These are phyloP conservation scores for Erodium texanum DNA, from an alignment of 441 rosid genomes.

Conservation along the genomic window DNA sequence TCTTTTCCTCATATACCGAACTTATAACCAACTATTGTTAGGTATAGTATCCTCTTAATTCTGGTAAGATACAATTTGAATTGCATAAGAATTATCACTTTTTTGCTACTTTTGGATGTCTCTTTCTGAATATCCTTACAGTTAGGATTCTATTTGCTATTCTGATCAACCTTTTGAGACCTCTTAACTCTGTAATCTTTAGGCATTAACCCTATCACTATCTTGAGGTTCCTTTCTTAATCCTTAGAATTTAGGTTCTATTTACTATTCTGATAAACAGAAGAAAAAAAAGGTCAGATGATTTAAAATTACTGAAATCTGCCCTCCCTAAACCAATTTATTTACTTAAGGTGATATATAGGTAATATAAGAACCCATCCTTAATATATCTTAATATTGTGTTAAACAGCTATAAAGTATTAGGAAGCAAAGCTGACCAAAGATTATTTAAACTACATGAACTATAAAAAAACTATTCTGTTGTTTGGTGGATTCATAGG, in stretches of 20 bases:
- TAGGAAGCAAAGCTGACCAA: slow-evolving; percentile 5
- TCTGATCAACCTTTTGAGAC: background rate
- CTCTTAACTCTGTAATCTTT: slow-evolving; percentile 1
- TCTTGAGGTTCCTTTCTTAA: background rate
- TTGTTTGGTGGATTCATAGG: slow-evolving; percentile 5
- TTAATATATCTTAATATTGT: background rate
- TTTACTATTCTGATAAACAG: background rate
- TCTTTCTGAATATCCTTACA: background rate
- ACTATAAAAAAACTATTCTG: background rate
- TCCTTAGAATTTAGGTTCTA: background rate
- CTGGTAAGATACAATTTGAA: slow-evolving; percentile 6
- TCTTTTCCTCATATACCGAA: slow-evolving; percentile 4
- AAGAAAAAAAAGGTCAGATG: background rate
- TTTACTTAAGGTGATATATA: background rate
- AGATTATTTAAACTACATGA: background rate
- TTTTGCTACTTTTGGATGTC: slow-evolving; percentile 6
- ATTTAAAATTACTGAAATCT: background rate
- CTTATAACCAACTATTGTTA: slow-evolving; percentile 6
- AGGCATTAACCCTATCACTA: too few relatives aligned
- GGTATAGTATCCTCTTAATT: background rate
- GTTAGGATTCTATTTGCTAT: background rate
- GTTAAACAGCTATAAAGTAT: background rate
- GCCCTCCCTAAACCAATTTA: background rate
- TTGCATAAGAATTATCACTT: background rate
- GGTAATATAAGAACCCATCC: background rate